phyloP scores from a whole-genome alignment of 2,329 filamentous ascomycete species.

The Rhytidhysteron rufulum region DNA sequence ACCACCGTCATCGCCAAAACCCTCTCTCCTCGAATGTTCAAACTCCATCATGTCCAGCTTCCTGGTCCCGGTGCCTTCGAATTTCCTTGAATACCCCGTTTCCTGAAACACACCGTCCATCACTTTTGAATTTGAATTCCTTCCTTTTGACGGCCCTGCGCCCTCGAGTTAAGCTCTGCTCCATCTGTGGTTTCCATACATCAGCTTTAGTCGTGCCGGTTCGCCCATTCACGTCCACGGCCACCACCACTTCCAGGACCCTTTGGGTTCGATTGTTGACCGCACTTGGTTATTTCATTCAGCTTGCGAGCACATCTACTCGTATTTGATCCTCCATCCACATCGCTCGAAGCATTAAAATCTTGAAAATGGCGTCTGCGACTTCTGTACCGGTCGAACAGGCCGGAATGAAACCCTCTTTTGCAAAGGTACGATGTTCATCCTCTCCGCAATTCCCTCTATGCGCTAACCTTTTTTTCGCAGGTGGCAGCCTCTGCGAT shows the following conservation, averaged over 20 bases:
- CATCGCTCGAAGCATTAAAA: too few species aligned
- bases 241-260: too few species aligned
- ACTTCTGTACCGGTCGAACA: slow-evolving; percentile 25
- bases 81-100: slow-evolving; percentile 51
- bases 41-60: slow-evolving; percentile 48
- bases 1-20: slow-evolving; percentile 9
- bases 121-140: slow-evolving; percentile 20
- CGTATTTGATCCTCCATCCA: too few species aligned
- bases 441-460: too few species aligned
- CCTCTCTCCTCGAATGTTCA: slow-evolving; percentile 38
- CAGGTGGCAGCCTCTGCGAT: slow-evolving; percentile 41
- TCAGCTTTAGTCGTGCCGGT: too few species aligned
- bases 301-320: too few species aligned
- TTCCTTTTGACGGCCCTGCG: too few species aligned
- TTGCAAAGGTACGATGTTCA: slow-evolving; percentile 63
- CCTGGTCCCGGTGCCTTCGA: slow-evolving; percentile 43
- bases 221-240: too few species aligned
- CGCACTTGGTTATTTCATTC: too few species aligned
- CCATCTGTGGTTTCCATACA: too few species aligned
- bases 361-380: slow-evolving; percentile 31
- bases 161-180: too few species aligned
- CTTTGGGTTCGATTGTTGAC: too few species aligned
- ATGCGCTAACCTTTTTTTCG: slow-evolving; percentile 14
- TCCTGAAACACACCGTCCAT: slow-evolving; percentile 33
- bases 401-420: slow-evolving; percentile 56